Evolutionary conservation across 306 rosid genomes (phyloP).

Genomic region (Pterocarpus macrocarpus): DNA sequence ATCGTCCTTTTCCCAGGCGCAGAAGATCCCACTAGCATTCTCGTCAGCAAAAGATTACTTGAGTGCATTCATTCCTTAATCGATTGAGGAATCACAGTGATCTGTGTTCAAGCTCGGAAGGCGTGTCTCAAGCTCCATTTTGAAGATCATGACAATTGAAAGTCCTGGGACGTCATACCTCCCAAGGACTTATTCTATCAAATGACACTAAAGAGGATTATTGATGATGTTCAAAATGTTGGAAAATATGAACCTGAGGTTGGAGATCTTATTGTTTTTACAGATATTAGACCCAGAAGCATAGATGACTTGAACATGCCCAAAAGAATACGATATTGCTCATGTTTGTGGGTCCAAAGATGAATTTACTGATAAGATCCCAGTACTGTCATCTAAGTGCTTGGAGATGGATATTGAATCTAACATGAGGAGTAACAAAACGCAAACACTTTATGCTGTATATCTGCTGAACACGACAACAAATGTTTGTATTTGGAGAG

Average conservation of each 20-base stretch:
- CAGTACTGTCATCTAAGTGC: constrained; percentile 7
- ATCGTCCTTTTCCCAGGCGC: constrained; percentile 48
- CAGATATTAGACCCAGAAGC: constrained; percentile 52
- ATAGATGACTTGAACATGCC: constrained; percentile 52
- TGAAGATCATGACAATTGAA: constrained; percentile 41
- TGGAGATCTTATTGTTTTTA: constrained; percentile 68
- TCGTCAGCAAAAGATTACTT: constrained; percentile 43
- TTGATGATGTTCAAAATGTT: neutral
- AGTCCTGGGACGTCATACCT: neutral
- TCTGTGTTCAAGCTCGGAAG: constrained; percentile 46
- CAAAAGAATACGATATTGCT: constrained; percentile 50
- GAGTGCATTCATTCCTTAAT: constrained; percentile 56
- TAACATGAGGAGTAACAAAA: neutral
- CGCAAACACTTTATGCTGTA: constrained; percentile 41
- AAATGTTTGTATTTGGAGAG: constrained; percentile 49
- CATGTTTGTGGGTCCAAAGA: constrained; percentile 39
- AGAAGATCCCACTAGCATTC: constrained; percentile 58
- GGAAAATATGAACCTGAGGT: constrained; percentile 48
- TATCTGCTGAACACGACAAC: constrained; percentile 50
- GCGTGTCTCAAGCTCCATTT: constrained; percentile 40
- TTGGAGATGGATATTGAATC: neutral
- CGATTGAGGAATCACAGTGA: constrained; percentile 72
- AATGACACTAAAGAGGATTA: constrained; percentile 3
- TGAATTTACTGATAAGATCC: constrained; percentile 8
- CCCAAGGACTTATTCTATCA: constrained; percentile 44